Conservation (phyloP, 148 eudicot species). For the Polygonum aviculare region DNA sequence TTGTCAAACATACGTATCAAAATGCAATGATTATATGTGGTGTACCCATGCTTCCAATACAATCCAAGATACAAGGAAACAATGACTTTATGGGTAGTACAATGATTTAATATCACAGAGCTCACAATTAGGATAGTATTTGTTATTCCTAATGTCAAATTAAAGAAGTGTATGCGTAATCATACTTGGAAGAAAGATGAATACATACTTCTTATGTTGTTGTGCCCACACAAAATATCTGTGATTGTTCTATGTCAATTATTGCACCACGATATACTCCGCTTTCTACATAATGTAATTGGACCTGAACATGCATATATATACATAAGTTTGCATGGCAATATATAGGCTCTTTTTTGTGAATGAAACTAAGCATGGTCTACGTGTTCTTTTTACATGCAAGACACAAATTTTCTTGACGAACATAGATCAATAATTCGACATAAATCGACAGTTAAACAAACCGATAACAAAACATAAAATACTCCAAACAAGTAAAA, state of each 20-base stretch:
- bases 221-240: slow-evolving; percentile 4
- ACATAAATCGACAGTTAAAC: too few species aligned
- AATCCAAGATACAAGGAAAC: slow-evolving; percentile 3
- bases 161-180: neutral
- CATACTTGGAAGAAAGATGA: neutral
- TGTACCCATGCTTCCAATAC: slow-evolving; percentile 2
- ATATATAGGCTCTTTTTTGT: too few species aligned
- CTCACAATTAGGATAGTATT: neutral
- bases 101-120: neutral
- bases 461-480: too few species aligned
- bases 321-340: too few species aligned
- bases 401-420: too few species aligned
- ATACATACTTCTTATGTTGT: neutral
- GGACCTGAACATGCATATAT: neutral
- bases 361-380: too few species aligned
- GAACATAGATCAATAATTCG: too few species aligned
- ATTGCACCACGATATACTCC: neutral
- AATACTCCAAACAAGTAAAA: too few species aligned
- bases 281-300: neutral
- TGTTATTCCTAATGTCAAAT: neutral
- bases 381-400: too few species aligned
- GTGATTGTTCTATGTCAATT: neutral
- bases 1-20: slow-evolving; percentile 1
- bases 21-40: slow-evolving; percentile 8
- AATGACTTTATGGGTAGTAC: neutral